Base-by-base conservation (phyloP, 2,329 filamentous ascomycete genomes). In the Lomentospora prolificans region DNA sequence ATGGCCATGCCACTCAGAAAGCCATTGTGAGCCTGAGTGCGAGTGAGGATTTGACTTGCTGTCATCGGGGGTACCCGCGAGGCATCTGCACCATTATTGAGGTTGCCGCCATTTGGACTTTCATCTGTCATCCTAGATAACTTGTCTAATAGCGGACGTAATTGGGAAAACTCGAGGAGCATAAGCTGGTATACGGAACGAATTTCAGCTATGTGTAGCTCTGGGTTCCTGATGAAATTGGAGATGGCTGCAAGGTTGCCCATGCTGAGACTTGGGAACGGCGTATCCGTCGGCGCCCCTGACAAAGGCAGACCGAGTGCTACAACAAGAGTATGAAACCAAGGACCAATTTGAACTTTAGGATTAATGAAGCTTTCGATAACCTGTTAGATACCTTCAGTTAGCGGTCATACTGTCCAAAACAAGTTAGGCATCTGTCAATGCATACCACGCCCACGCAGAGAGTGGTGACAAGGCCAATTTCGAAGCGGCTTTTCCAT, bases 371-470 rank as follows among this genome's bases (percentile, higher is more conserved):
- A 17, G 14, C 36, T 17, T 17, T 41, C 36, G 2, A 17, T 17
- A 7, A 19, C 36, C 36, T 41, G 19, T 14, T 19, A n/a, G n/a
- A 17, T 17, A 12, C n/a, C n/a, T 17, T 6, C 36, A 12, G 19
- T 17, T 41, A n/a, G n/a, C n/a, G n/a, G n/a, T n/a, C n/a, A n/a
- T n/a, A n/a, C n/a, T n/a, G n/a, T n/a, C n/a, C n/a, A n/a, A n/a
- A n/a, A n/a, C n/a, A n/a, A n/a, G 36, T 41, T 8, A 41, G 36
- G 7, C 14, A 19, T 41, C 36, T 17, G 12, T 5, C 14, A 39
- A n/a, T n/a, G n/a, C 36, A 41, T 63, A 71, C 69, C 2, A 69
- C 67, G 24, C 67, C 63, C 0, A 69, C 55, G 24, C 61, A 63
- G 8, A 71, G 61, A 0, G 68, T 67, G 4, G 64, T 46, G 5